Base-by-base conservation (phyloP, 495 filamentous ascomycete species). In the Penicillium fimorum region DNA sequence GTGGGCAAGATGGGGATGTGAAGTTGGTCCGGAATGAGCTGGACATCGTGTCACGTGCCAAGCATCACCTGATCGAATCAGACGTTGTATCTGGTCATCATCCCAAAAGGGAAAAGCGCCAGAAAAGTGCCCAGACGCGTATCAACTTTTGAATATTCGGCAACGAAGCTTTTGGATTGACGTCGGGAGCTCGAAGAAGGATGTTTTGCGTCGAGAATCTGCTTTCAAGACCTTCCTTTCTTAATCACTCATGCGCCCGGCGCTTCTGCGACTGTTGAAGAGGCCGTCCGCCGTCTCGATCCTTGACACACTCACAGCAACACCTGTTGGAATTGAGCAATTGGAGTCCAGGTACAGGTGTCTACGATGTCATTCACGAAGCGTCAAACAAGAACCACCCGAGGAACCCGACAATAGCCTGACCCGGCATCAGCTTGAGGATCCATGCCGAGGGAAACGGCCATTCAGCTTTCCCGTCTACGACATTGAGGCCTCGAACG, bases 191-290 rank as follows among this genome's bases (percentile, higher is more conserved):
- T 58, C 17, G 58, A 44, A 56, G 55, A 57, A 71, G 62, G 65
- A 75, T 75, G 70, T 55, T 70, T 53, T 63, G 55, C 55, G 35
- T 45, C 50, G 44, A 50, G 29, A 54, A 40, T 29, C 46, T 47
- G 59, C 52, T 52, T 54, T 56, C 46, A 44, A 48, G 59, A 57
- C 51, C 47, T 46, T 51, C 45, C 25, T 56, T 51, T 47, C 56
- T 58, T 64, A 59, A 63, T 55, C 50, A 62, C 67, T 50, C 57
- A 82, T 82, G 79, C 75, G 79, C 61, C 79, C 78, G 69, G 77
- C 79, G 69, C 67, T 81, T 67, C 73, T 78, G 70, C 75, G 78
- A 73, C 67, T 82, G 52, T 66, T 81, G 69, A 74, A 74, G 70
- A 75, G 79, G 74, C 79, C 79, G 55, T 76, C 76, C 55, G 70